Conservation (phyloP, 1,139 yeast genomes). For the Taiozyma sp. region DNA sequence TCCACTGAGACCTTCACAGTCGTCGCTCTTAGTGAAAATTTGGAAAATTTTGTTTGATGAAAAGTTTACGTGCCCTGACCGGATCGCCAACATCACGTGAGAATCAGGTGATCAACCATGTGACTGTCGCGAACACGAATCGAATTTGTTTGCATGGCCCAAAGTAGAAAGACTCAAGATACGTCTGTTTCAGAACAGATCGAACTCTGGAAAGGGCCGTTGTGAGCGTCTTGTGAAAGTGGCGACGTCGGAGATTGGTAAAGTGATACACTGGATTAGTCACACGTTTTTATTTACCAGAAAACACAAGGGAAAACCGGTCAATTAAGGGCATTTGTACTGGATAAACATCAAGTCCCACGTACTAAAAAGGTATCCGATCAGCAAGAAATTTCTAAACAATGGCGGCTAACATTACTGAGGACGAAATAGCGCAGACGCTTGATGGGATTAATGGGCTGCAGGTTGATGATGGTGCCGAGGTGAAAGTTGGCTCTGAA, state of each 20-base stretch:
- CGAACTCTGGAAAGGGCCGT: not conserved
- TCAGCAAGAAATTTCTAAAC: not conserved
- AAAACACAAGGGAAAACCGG: not conserved
- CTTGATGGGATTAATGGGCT: not conserved
- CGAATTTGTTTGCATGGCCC: not conserved
- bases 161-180: not conserved
- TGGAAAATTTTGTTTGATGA: slow-evolving; percentile 1
- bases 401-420: not conserved
- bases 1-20: not conserved
- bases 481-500: not conserved
- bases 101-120: not conserved
- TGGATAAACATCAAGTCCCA: not conserved
- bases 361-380: not conserved
- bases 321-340: not conserved
- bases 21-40: not conserved
- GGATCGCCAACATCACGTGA: not conserved
- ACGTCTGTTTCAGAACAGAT: not conserved
- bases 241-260: not conserved
- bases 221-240: not conserved
- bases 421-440: not conserved
- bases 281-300: not conserved
- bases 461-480: not conserved
- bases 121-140: not conserved
- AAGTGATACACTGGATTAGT: not conserved
- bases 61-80: not conserved